Percentiles rank a stretch among this genome's conserved stretches.
phyloP scores from a whole-genome alignment of 805 yeast species.

The Ogataea wickerhamii region DNA sequence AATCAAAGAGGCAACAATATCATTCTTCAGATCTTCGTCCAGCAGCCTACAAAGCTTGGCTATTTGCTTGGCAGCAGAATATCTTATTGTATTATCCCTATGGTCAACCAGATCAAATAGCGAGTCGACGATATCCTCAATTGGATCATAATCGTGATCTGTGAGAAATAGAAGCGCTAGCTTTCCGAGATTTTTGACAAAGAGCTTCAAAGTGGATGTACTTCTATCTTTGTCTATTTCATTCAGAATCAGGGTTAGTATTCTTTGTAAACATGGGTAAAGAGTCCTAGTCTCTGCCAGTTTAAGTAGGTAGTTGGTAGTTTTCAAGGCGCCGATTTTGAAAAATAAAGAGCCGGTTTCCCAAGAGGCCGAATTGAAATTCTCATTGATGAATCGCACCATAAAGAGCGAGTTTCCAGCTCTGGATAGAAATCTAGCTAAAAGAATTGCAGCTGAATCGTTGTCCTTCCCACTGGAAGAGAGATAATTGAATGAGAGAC shows the following conservation, averaged over 20 bases:
- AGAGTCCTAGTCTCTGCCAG: constrained; percentile 8
- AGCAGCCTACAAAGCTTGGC: constrained; percentile 42
- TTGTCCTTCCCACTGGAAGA: constrained; percentile 54
- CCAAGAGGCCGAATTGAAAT: constrained; percentile 21
- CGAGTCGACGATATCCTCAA: constrained; percentile 49
- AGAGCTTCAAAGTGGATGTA: constrained; percentile 15
- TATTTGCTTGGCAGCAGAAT: constrained; percentile 62
- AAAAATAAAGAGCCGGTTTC: constrained; percentile 9
- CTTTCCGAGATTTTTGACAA: constrained; percentile 39
- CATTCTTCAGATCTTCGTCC: constrained; percentile 37
- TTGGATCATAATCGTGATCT: constrained; percentile 30
- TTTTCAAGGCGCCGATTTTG: constrained; percentile 19
- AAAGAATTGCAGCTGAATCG: constrained; percentile 46
- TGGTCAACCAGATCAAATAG: constrained; percentile 43
- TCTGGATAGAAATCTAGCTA: constrained; percentile 54
- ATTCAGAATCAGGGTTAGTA: constrained; percentile 17
- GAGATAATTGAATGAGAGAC: constrained; percentile 33
- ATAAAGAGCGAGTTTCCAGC: constrained; percentile 35
- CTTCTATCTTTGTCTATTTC: constrained; percentile 11
- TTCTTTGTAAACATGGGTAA: constrained; percentile 6
- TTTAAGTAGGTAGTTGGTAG: constrained; percentile 25
- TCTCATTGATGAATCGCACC: constrained; percentile 24
- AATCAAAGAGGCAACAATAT: constrained; percentile 36
- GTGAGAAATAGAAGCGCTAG: constrained; percentile 30
- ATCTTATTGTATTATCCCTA: constrained; percentile 55